phyloP scores from a whole-genome alignment of 139 green algal species.

The Ettlia oleoabundans region DNA sequence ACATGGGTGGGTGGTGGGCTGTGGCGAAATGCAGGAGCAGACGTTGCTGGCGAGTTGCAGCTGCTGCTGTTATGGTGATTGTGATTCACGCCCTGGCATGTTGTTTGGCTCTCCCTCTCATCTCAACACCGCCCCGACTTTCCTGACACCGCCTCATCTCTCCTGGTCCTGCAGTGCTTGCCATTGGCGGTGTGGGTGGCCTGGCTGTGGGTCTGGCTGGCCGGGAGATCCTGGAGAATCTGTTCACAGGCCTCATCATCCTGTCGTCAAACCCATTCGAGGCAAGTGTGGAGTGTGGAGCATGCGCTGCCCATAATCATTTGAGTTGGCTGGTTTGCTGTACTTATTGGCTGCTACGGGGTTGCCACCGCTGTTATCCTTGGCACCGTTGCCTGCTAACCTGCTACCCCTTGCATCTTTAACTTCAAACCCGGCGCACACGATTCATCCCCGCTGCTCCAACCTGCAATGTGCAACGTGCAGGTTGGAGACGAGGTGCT shows the following conservation, averaged over 20 bases:
- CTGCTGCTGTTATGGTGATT: too few species aligned
- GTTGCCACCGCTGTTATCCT: not conserved
- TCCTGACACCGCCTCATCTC: not conserved
- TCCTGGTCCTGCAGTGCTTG: conserved; percentile 76
- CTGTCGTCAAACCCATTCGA: conserved; percentile 77
- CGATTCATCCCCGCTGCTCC: too few species aligned
- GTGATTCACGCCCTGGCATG: too few species aligned
- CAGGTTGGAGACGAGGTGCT: conserved; percentile 84
- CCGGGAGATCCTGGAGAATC: conserved; percentile 92
- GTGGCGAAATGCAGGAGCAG: too few species aligned
- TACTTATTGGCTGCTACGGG: not conserved
- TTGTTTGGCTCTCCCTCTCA: too few species aligned
- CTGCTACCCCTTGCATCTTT: too few species aligned
- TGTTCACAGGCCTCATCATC: conserved; percentile 94
- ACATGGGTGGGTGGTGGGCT: too few species aligned
- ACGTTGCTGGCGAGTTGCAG: too few species aligned
- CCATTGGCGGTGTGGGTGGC: conserved; percentile 93
- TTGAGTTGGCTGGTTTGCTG: not conserved
- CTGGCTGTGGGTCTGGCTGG: conserved; percentile 91
- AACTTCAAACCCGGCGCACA: too few species aligned
- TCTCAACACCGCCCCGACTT: not conserved
- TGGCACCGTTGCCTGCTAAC: too few species aligned
- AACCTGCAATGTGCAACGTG: too few species aligned
- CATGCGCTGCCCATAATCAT: not conserved
- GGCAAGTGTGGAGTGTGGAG: conserved; percentile 33